These are phyloP conservation scores for Hypoxylon sp. DNA, from an alignment of 2,329 filamentous ascomycete genomes.

Conservation along the genomic window DNA sequence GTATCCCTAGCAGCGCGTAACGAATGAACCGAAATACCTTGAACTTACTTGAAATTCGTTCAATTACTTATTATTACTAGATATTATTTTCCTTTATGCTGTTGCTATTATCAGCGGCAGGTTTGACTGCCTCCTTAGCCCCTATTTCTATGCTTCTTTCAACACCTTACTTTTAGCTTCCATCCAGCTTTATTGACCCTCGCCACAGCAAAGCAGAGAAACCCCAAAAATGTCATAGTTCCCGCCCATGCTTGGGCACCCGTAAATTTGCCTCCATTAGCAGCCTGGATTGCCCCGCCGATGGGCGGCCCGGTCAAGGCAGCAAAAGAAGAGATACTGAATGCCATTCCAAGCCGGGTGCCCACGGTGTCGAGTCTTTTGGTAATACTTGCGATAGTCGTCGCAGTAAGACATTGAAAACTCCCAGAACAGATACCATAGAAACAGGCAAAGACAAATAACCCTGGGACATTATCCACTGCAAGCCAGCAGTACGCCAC, in stretches of 20 bases:
- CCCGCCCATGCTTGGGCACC: constrained; percentile 50
- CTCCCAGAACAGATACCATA: constrained; percentile 48
- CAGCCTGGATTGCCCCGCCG: constrained; percentile 48
- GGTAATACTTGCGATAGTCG: constrained; percentile 51
- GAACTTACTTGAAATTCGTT: no score
- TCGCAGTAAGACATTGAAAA: constrained; percentile 53
- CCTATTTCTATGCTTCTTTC: neutral
- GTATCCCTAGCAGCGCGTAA: no score
- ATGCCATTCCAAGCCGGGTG: constrained; percentile 54
- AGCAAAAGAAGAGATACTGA: constrained; percentile 50
- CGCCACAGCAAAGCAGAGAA: constrained; percentile 36
- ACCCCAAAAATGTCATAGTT: constrained; percentile 42
- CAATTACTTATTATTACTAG: no score
- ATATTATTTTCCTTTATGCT: no score
- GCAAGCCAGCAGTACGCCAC: constrained; percentile 51
- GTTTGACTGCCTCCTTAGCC: no score
- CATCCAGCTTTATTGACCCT: constrained; percentile 39
- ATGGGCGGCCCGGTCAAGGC: constrained; percentile 52
- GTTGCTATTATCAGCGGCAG: no score
- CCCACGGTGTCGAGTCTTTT: constrained; percentile 50
- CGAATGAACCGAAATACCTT: no score
- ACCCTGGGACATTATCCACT: constrained; percentile 45
- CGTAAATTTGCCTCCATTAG: constrained; percentile 40
- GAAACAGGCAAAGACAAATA: constrained; percentile 50
- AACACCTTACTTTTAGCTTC: constrained; percentile 37